Evolutionary conservation across 176 grass and related monocot species (phyloP).

Genomic region (Phoenix roebelenii): DNA sequence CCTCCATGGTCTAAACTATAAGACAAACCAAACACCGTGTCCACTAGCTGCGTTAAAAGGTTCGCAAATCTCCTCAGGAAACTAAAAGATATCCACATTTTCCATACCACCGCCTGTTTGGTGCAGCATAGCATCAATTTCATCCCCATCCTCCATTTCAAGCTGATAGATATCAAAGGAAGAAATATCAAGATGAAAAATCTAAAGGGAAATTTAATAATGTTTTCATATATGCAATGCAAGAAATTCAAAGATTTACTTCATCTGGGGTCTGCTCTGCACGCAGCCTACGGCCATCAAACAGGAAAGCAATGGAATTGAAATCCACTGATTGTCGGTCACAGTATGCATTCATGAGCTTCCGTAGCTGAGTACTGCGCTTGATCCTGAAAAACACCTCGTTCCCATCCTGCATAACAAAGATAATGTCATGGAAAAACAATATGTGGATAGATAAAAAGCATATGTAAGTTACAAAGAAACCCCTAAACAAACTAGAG

Average conservation of each 20-base stretch:
- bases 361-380: neutral
- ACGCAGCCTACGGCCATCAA: neutral
- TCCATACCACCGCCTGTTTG: neutral
- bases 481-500: no score
- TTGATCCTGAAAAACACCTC: constrained; percentile 3
- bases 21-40: no score
- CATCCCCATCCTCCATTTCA: constrained; percentile 4
- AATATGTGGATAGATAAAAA: no score
- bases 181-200: neutral
- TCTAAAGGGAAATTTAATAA: neutral
- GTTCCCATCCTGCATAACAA: neutral
- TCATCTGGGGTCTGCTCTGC: neutral
- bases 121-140: constrained; percentile 6
- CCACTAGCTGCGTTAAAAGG: no score
- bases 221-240: neutral
- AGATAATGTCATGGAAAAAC: no score
- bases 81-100: neutral
- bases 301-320: neutral
- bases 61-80: no score
- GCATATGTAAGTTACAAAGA: no score
- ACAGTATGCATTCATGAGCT: constrained; percentile 1
- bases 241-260: neutral
- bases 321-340: constrained; percentile 1
- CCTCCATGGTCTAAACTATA: no score
- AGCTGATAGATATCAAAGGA: neutral